Evolutionary conservation across 2,329 filamentous ascomycete species (phyloP), one percentile per base, ranked within the genome.

Genomic region (Chaetomiaceae sp.): DNA sequence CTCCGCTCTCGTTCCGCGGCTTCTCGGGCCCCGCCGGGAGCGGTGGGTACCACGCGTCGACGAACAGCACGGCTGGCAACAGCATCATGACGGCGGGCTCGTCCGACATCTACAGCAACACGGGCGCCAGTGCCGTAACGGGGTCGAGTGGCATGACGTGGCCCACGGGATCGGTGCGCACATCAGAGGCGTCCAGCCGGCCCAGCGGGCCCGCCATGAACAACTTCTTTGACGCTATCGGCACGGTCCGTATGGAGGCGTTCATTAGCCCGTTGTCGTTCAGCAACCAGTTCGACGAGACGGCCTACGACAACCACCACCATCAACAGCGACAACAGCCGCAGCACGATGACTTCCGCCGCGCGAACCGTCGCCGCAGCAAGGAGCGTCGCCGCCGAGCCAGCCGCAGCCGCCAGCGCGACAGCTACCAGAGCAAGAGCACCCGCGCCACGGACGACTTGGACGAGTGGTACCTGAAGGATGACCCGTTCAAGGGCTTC

Each of bases 191-290:
- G 3, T 79, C 75, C 1, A 76, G 73, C 24, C 56, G 64, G 4
- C 67, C 70, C 1, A 69, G 68, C 52, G 61, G 54, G 2, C 45
- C 58, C 3, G 52, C 50, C n/a, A 60, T 59, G 60, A 60, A 56
- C 18, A 81, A 81, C 63, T 90, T 93, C 68, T 93, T 93, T 60
- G 89, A 94, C 57, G 86, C 86, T 1, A 84, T 94, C 48, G 89
- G 90, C 1, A 97, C 90, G 2, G 81, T 97, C 38, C 81, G 93
- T 22, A 97, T 98, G 91, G 91, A 97, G 65, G 93, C 93, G 0
- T 98, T 97, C 64, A 94, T 98, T 56, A 81, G 73, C 56, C 80
- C 80, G 0, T 63, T 83, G 10, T 70, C 76, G 1, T 70, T 73
- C 50, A 68, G 68, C 2, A 67, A 68, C 12, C 29, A 6, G 34